phyloP scores from a whole-genome alignment of 192 early-diverging fungal species.

The Rhizophagus prolifer region DNA sequence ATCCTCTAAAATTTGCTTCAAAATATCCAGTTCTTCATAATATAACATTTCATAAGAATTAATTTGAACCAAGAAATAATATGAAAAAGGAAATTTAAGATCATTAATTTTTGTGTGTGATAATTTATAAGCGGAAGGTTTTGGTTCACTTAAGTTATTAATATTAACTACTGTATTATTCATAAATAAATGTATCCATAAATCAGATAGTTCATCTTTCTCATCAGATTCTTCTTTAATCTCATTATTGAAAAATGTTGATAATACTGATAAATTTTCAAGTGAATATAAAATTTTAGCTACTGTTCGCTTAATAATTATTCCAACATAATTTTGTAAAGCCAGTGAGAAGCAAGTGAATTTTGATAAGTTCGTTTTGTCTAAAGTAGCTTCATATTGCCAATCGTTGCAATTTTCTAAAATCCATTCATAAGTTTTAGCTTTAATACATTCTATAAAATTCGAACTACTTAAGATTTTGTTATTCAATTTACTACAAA shows the following conservation, averaged over 20 bases:
- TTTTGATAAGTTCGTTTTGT: not conserved
- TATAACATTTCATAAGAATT: not conserved
- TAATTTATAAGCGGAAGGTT: too few relatives aligned
- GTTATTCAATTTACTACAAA: not conserved
- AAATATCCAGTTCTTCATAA: not conserved
- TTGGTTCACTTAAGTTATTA: too few relatives aligned
- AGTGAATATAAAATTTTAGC: not conserved
- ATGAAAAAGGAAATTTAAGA: not conserved
- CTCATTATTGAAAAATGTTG: too few relatives aligned
- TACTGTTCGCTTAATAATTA: not conserved
- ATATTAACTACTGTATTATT: too few relatives aligned
- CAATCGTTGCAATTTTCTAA: not conserved
- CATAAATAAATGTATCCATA: too few relatives aligned
- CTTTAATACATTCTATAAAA: not conserved
- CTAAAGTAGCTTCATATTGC: not conserved
- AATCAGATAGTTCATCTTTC: too few relatives aligned
- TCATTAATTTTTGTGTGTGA: not conserved
- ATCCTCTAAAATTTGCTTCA: not conserved
- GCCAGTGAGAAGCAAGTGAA: not conserved
- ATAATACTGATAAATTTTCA: not conserved
- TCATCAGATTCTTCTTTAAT: too few relatives aligned
- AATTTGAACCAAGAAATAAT: not conserved
- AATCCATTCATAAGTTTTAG: not conserved
- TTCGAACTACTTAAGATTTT: not conserved
- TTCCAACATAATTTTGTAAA: not conserved